Evolutionary conservation across 1,284 basidiomycete genomes (phyloP).

Genomic region (Austroboletus niveus): DNA sequence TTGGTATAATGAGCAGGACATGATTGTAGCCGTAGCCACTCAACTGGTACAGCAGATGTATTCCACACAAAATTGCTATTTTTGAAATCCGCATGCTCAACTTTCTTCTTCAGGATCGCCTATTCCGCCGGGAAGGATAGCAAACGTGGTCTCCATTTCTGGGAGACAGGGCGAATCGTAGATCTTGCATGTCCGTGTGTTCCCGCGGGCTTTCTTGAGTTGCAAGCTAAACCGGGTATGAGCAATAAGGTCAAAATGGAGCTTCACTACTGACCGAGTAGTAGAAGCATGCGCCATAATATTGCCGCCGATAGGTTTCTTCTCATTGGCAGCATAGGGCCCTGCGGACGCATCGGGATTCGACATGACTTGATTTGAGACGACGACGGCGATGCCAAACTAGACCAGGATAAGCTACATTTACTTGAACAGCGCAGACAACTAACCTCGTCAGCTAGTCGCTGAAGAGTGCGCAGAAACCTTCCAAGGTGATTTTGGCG

Average conservation of each 20-base stretch:
- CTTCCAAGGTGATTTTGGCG: slow-evolving; percentile 97
- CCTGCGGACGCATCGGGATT: slow-evolving; percentile 93
- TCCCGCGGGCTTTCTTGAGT: slow-evolving; percentile 90
- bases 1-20: slow-evolving; percentile 49
- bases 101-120: slow-evolving; percentile 89
- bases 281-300: slow-evolving; percentile 97
- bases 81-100: slow-evolving; percentile 18
- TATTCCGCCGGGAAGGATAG: slow-evolving; percentile 87
- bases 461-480: slow-evolving; percentile 90
- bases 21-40: slow-evolving; percentile 22
- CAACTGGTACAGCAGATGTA: slow-evolving; percentile 29
- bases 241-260: not conserved
- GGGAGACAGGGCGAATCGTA: slow-evolving; percentile 98
- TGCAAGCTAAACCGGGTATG: slow-evolving; percentile 58
- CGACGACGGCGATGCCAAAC: slow-evolving; percentile 97
- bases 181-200: slow-evolving; percentile 94
- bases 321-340: slow-evolving; percentile 86
- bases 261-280: slow-evolving; percentile 58
- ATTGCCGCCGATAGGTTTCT: slow-evolving; percentile 97
- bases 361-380: slow-evolving; percentile 99
- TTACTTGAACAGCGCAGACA: not conserved
- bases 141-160: slow-evolving; percentile 95
- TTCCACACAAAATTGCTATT: slow-evolving; percentile 1
- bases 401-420: slow-evolving; percentile 33
- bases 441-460: slow-evolving; percentile 91